Base-by-base conservation (phyloP, 2,329 filamentous ascomycete genomes). In the Botrytis medusae region DNA sequence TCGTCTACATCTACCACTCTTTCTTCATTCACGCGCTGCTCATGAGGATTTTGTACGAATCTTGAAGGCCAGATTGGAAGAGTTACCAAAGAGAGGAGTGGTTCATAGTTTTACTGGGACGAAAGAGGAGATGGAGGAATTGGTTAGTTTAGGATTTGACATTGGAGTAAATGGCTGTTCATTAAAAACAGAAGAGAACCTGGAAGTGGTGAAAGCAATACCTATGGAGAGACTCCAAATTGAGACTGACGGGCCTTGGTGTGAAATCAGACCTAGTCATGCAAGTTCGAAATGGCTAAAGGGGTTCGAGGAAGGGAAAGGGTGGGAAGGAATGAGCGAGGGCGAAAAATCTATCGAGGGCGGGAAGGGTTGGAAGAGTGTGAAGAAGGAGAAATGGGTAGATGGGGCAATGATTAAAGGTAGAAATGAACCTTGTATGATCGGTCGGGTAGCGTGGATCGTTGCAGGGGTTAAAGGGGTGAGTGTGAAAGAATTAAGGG, bases 191-290 rank as follows among this genome's bases (percentile, higher is more conserved):
- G 91, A 88, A 18, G 94, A 97, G 81, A 99, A 98, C 79, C 89
- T 97, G 59, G 91, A 88, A 22, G 95, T 98, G 4, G 94, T 98
- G 18, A 90, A 87, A 75, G 88, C 91, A 74, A 90, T 98, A 57
- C 92, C 91, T 18, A 84, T 99, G 18, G 90, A 95, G 72, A 85
- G 91, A 64, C 83, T 99, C 71, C 97, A 98, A 87, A 90, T 99
- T 65, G 96, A 99, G 86, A 99, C 96, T 0, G 96, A 99, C 81
- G 96, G 96, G 3, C 96, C 96, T 4, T 99, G 96, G 93, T 99
- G 96, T 80, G 96, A 99, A 82, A 95, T 99, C 74, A 87, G 96
- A 37, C 91, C 94, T 0, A 93, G 89, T 44, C 95, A 99, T 83
- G 94, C 95, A 44, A 94, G 93, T 71, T 71, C 59, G 48, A 75